Evolutionary conservation across 2,329 filamentous ascomycete genomes (phyloP), one percentile per base, ranked within the genome.

Genomic region (Eutypa lata): DNA sequence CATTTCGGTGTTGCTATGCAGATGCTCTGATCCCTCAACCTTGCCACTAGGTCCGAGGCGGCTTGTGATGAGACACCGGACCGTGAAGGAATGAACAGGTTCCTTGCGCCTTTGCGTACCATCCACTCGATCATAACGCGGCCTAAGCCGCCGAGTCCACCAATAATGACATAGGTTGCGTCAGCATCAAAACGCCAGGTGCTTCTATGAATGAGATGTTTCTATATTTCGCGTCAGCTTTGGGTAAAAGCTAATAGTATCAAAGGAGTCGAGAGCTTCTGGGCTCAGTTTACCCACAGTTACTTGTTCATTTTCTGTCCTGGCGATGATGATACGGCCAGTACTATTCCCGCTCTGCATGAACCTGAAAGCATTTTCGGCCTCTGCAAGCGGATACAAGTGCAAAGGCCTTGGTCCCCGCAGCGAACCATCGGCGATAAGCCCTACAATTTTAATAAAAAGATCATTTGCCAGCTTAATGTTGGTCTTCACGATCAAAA

Each of bases 321-420:
- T 18, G n/a, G 22, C 1, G 37, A 66, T 56, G 7, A 65, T 57
- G 22, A 62, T 57, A 7, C 61, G 55, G 2, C 63, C 64, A 2
- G 56, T 60, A 38, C 59, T 60, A 28, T 58, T 59, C 19, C 62
- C 63, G 37, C 54, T 52, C 40, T 63, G 61, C 3, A 65, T 51
- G 33, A 52, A 61, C 6, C 61, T 51, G 44, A 67, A 64, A 19
- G 61, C 62, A 8, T 60, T 21, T 24, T 63, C 59, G 3, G 56
- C 52, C 31, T 61, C 46, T 1, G 56, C 58, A 5, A 62, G 52
- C 8, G 59, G 53, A 37, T 60, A 65, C 2, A 58, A 5, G 28
- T 63, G 55, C n/a, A 65, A 38, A 1, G 64, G 63, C 3, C 19
- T 51, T 1, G 63, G 61, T 26, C 56, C 52, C 13, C 56, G 47